Evolutionary conservation across 768 basidiomycete species (phyloP).

Genomic region (Hirschioporus abietinus): DNA sequence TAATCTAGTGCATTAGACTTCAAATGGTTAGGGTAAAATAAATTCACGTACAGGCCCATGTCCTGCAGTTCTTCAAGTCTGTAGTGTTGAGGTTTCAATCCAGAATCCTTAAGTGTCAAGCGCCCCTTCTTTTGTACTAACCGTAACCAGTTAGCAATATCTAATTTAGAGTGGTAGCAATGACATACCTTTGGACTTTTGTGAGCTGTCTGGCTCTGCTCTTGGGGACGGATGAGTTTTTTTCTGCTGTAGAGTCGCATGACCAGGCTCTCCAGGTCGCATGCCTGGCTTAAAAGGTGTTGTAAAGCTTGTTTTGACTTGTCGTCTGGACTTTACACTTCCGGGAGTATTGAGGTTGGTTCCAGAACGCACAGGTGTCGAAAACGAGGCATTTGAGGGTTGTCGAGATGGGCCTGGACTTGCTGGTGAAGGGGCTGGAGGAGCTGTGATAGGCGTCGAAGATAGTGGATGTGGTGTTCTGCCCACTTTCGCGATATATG

Average conservation of each 20-base stretch:
- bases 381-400: conserved; percentile 13
- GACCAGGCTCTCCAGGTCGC: conserved; percentile 20
- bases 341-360: conserved; percentile 14
- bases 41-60: conserved; percentile 45
- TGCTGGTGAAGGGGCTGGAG: conserved; percentile 12
- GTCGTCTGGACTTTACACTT: conserved; percentile 13
- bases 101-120: conserved; percentile 41
- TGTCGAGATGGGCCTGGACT: conserved; percentile 15
- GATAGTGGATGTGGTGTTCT: conserved; percentile 29
- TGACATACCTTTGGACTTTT: background rate
- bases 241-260: background rate
- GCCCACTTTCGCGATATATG: background rate
- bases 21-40: conserved; percentile 3
- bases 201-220: background rate
- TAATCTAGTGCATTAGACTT: conserved; percentile 3
- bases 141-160: background rate
- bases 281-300: conserved; percentile 29
- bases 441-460: conserved; percentile 21
- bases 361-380: conserved; percentile 17
- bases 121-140: conserved; percentile 23
- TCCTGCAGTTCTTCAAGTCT: conserved; percentile 36
- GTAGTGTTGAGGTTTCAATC: conserved; percentile 45
- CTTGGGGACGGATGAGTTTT: background rate
- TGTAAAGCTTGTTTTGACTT: conserved; percentile 18
- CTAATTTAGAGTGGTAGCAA: background rate